Conservation (phyloP, 768 basidiomycete species). For the Austroboletus festivus region DNA sequence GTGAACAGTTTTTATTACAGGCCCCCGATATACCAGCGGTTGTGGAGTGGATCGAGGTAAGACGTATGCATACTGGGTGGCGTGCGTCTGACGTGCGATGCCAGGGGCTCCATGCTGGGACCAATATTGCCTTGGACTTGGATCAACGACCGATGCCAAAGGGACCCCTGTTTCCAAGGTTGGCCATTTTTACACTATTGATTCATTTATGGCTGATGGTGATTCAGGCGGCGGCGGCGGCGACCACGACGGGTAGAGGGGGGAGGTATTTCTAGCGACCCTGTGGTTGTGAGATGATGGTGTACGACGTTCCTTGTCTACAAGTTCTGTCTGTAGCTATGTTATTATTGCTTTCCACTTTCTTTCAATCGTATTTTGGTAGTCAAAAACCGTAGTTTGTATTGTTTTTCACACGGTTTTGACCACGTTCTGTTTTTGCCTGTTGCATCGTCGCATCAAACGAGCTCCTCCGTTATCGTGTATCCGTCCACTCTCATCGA, state of each 20-base stretch:
- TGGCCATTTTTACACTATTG: not conserved
- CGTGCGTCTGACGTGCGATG: slow-evolving; percentile 5
- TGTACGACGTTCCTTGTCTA: too few species aligned
- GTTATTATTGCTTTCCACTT: not conserved
- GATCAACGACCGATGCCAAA: slow-evolving; percentile 92
- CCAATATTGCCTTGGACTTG: slow-evolving; percentile 88
- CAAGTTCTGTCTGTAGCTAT: too few species aligned
- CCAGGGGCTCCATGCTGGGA: slow-evolving; percentile 85
- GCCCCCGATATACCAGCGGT: slow-evolving; percentile 79
- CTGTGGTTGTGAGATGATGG: not conserved
- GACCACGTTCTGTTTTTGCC: slow-evolving; percentile 33
- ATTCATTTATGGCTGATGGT: not conserved
- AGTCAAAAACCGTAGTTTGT: too few species aligned
- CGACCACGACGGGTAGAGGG: slow-evolving; percentile 20
- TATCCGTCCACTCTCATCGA: slow-evolving; percentile 33
- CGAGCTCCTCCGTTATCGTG: slow-evolving; percentile 34
- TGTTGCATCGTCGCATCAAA: slow-evolving; percentile 29
- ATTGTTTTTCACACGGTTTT: slow-evolving; percentile 32
- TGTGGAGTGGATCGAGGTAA: slow-evolving; percentile 94
- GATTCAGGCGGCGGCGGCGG: slow-evolving; percentile 27
- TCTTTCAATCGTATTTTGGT: too few species aligned
- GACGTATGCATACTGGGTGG: slow-evolving; percentile 15
- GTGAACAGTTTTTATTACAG: slow-evolving; percentile 95
- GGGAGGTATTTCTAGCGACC: slow-evolving; percentile 5
- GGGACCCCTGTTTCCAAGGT: slow-evolving; percentile 84